phyloP scores from a whole-genome alignment of 495 filamentous ascomycete genomes.

The Talaromyces adpressus region DNA sequence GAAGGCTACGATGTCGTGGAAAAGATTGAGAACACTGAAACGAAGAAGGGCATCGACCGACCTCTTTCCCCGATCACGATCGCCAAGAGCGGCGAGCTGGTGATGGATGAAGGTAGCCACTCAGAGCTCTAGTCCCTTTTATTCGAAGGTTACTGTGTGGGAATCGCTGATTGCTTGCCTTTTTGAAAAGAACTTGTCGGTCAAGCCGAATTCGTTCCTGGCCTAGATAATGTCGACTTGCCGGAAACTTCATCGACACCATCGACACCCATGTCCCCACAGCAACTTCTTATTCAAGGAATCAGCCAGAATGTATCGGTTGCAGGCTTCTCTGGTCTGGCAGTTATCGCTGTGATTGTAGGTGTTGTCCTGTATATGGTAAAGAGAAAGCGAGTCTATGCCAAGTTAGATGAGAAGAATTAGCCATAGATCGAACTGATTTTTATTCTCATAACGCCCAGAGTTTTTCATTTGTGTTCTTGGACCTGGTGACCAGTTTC shows the following conservation, averaged over 20 bases:
- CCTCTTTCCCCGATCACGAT: conserved; percentile 76
- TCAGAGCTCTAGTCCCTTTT: conserved; percentile 70
- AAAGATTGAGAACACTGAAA: conserved; percentile 76
- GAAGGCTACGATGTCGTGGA: conserved; percentile 89
- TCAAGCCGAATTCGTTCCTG: conserved; percentile 6
- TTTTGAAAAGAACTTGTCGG: conserved; percentile 14
- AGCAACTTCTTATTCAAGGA: conserved; percentile 4
- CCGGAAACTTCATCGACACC: background rate
- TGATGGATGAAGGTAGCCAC: conserved; percentile 96
- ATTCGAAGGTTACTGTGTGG: conserved; percentile 15
- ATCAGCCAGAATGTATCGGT: background rate
- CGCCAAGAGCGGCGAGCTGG: conserved; percentile 86
- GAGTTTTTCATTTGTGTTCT: background rate
- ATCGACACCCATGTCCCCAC: background rate
- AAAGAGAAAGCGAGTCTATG: conserved; percentile 9
- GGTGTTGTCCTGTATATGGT: conserved; percentile 3
- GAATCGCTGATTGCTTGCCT: conserved; percentile 28
- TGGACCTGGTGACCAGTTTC: background rate
- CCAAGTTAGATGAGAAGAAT: conserved; percentile 12
- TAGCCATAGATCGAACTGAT: background rate
- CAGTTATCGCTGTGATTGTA: background rate
- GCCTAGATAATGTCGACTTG: background rate
- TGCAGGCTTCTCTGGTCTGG: background rate
- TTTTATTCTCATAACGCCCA: background rate
- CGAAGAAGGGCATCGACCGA: conserved; percentile 58